Evolutionary conservation across 352 stramenopile species (phyloP).

Genomic region (Phytophthora foliorum): DNA sequence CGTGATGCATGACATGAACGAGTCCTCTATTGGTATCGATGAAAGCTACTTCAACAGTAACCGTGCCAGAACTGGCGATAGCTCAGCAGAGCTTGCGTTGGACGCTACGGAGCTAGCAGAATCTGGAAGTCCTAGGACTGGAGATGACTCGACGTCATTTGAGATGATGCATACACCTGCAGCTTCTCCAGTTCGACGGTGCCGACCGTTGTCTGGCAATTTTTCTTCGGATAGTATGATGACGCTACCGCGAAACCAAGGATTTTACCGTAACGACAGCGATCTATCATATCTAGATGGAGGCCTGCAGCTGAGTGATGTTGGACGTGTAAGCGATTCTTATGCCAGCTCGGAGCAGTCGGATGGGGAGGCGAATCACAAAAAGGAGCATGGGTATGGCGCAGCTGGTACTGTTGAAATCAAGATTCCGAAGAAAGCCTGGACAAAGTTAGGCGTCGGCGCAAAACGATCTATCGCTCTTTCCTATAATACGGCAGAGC

Average conservation of each 20-base stretch:
- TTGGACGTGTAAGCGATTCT: conserved; percentile 72
- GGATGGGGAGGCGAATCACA: conserved; percentile 45
- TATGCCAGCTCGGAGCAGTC: conserved; percentile 73
- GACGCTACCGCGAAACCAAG: conserved; percentile 45
- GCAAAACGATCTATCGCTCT: conserved; percentile 78
- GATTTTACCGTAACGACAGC: conserved; percentile 61
- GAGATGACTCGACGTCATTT: conserved; percentile 70
- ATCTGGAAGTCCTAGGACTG: conserved; percentile 59
- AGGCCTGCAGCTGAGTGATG: conserved; percentile 64
- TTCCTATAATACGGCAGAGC: conserved; percentile 82
- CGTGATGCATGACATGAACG: conserved; percentile 34
- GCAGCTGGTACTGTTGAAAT: conserved; percentile 78
- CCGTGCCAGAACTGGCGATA: conserved; percentile 12
- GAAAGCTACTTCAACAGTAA: conserved; percentile 60
- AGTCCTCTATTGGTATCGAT: conserved; percentile 66
- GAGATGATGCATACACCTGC: conserved; percentile 72
- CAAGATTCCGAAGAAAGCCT: conserved; percentile 87
- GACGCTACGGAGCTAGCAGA: conserved; percentile 39
- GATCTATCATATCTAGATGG: conserved; percentile 55
- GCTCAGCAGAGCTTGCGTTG: conserved; percentile 20
- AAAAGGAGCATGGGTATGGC: conserved; percentile 40
- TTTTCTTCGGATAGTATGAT: conserved; percentile 42
- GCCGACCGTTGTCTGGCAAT: conserved; percentile 33
- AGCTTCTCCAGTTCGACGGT: conserved; percentile 46
- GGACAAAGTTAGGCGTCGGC: conserved; percentile 73